Conservation (phyloP, 768 basidiomycete genomes). For the Tulasnella sp. region DNA sequence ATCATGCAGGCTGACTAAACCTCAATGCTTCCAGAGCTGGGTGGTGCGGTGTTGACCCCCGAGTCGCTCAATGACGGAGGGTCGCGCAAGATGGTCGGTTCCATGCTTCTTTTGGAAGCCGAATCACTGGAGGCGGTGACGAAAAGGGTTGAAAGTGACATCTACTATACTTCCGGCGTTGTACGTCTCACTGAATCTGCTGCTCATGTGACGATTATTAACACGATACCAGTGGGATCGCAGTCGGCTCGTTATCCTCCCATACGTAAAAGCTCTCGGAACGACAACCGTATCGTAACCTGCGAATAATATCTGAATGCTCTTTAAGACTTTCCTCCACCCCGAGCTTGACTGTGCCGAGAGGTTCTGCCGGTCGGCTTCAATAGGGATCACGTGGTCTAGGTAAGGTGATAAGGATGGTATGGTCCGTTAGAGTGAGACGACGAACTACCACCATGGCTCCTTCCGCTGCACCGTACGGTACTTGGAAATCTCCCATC, state of each 20-base stretch:
- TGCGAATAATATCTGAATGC: background rate
- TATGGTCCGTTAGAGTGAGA: background rate
- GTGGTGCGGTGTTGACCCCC: conserved; percentile 46
- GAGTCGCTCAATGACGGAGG: conserved; percentile 34
- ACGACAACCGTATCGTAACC: background rate
- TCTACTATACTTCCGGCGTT: conserved; percentile 33
- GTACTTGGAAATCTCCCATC: conserved; percentile 51
- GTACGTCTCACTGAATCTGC: conserved; percentile 24
- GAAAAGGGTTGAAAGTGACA: conserved; percentile 32
- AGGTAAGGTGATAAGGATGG: background rate
- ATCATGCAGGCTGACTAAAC: background rate
- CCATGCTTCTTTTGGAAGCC: conserved; percentile 43
- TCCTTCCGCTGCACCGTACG: conserved; percentile 36
- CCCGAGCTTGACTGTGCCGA: background rate
- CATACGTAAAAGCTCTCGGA: conserved; percentile 24
- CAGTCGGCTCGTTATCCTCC: conserved; percentile 40
- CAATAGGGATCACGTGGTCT: no score
- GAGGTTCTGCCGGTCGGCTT: no score
- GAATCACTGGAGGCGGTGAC: conserved; percentile 37
- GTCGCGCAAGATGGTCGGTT: conserved; percentile 51
- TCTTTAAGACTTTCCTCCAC: background rate
- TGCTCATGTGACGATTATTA: background rate
- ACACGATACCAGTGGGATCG: conserved; percentile 52
- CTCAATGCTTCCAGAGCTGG: conserved; percentile 34
- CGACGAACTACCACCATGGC: background rate